These are phyloP conservation scores for Gossypium gossypioides DNA, from an alignment of 441 rosid genomes.

Conservation along the genomic window DNA sequence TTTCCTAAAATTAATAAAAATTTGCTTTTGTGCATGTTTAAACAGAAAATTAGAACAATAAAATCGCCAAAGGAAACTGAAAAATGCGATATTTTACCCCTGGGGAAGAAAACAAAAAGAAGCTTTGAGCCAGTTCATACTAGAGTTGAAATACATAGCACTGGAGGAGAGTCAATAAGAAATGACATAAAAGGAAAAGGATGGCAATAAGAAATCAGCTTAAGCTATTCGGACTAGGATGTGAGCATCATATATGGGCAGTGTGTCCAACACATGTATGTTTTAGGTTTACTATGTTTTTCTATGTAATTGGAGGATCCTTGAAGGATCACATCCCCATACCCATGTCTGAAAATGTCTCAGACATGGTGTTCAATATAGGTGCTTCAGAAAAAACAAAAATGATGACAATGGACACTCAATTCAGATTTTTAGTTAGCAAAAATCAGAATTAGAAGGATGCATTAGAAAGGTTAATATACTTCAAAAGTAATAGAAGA, in stretches of 20 bases:
- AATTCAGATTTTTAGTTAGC: neutral
- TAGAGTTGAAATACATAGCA: neutral
- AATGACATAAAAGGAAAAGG: neutral
- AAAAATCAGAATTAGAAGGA: neutral
- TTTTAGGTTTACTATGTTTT: neutral
- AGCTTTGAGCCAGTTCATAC: neutral
- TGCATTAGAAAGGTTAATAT: neutral
- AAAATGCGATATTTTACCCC: neutral
- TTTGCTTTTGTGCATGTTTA: constrained; percentile 2
- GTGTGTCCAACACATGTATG: neutral
- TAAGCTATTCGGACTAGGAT: neutral
- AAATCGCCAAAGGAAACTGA: neutral
- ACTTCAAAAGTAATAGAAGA: neutral
- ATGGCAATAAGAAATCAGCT: neutral
- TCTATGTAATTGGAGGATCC: neutral
- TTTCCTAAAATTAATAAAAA: constrained; percentile 9
- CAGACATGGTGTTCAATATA: neutral
- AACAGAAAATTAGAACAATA: neutral
- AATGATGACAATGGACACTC: neutral
- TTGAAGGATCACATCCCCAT: neutral
- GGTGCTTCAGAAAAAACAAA: neutral
- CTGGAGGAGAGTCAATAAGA: neutral
- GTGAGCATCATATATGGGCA: neutral
- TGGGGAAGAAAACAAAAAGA: neutral
- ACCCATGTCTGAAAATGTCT: neutral